Percentiles rank a stretch among this genome's conserved stretches.
These are phyloP conservation scores for Glebionis coronaria DNA, from an alignment of 129 eudicot species.

Conservation along the genomic window DNA sequence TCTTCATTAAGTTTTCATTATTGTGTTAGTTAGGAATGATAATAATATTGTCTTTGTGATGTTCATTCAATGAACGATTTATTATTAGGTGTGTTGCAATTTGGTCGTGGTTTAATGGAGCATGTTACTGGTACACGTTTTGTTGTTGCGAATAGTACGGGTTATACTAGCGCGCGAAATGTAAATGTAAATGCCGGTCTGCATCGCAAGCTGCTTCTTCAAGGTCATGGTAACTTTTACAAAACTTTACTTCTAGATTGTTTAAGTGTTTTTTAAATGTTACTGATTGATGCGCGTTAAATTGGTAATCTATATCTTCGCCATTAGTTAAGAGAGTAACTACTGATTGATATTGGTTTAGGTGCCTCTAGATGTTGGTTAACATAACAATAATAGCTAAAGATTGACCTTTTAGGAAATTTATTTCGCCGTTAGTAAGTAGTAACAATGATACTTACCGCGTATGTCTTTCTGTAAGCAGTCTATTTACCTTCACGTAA, in stretches of 20 bases:
- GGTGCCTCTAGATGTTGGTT: too few species aligned
- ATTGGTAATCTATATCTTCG: constrained; percentile 4
- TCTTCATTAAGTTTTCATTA: constrained; percentile 14
- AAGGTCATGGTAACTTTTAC: constrained; percentile 35
- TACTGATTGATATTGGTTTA: too few species aligned
- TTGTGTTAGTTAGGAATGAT: constrained; percentile 9
- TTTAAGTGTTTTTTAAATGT: background rate
- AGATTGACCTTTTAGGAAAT: too few species aligned
- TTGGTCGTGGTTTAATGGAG: constrained; percentile 7
- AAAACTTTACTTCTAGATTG: constrained; percentile 8
- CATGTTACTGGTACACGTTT: constrained; percentile 6
- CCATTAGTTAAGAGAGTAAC: background rate
- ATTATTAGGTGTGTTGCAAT: constrained; percentile 26
- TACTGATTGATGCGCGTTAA: background rate
- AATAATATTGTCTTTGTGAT: constrained; percentile 18
- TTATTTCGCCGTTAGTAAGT: too few species aligned
- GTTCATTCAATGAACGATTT: constrained; percentile 23
- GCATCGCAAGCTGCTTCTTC: constrained; percentile 65
- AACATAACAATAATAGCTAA: too few species aligned
- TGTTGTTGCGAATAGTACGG: constrained; percentile 17
- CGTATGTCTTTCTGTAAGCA: too few species aligned
- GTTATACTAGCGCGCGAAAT: constrained; percentile 18
- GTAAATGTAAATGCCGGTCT: constrained; percentile 28
- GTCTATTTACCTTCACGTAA: too few species aligned
- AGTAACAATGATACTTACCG: too few species aligned